These are phyloP conservation scores for Auriscalpium microsporum DNA, from an alignment of 768 basidiomycete genomes.

Conservation along the genomic window DNA sequence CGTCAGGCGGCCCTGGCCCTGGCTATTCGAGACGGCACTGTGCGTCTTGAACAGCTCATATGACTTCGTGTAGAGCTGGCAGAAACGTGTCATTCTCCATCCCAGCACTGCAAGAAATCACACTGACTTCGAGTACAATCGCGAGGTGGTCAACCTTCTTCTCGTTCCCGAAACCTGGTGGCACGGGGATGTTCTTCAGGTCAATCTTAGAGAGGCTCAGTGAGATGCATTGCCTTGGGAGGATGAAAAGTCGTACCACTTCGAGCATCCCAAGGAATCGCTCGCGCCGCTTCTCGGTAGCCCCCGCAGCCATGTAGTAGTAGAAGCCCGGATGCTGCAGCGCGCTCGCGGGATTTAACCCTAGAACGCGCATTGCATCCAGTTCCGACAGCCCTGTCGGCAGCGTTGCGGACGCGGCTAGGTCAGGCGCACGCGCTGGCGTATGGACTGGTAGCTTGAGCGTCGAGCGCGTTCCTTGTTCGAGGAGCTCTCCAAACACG, in stretches of 20 bases:
- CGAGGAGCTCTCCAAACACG: constrained; percentile 83
- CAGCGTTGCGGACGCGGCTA: constrained; percentile 17
- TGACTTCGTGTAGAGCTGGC: constrained; percentile 83
- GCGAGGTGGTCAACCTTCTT: constrained; percentile 85
- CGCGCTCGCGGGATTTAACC: constrained; percentile 72
- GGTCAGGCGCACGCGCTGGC: constrained; percentile 28
- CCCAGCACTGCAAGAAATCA: neutral
- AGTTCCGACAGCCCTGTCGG: constrained; percentile 35
- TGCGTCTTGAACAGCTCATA: constrained; percentile 91
- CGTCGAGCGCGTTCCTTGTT: constrained; percentile 62
- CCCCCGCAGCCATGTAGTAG: constrained; percentile 82
- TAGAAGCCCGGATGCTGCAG: constrained; percentile 91
- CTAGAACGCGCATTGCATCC: constrained; percentile 53
- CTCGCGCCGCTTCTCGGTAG: constrained; percentile 67
- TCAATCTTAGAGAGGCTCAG: constrained; percentile 1
- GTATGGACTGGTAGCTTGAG: constrained; percentile 54
- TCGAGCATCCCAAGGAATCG: constrained; percentile 55
- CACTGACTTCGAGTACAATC: constrained; percentile 69
- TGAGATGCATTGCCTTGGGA: neutral
- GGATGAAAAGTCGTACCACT: constrained; percentile 38
- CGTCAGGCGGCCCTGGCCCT: constrained; percentile 70
- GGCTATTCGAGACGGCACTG: constrained; percentile 27
- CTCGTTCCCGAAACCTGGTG: constrained; percentile 81
- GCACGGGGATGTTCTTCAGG: constrained; percentile 19
- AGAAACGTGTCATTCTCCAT: neutral